A percentile compares a stretch with the other conserved stretches of the same genome.
Conservation (phyloP, 2,329 filamentous ascomycete genomes). For the Gaeumannomyces sp. region DNA sequence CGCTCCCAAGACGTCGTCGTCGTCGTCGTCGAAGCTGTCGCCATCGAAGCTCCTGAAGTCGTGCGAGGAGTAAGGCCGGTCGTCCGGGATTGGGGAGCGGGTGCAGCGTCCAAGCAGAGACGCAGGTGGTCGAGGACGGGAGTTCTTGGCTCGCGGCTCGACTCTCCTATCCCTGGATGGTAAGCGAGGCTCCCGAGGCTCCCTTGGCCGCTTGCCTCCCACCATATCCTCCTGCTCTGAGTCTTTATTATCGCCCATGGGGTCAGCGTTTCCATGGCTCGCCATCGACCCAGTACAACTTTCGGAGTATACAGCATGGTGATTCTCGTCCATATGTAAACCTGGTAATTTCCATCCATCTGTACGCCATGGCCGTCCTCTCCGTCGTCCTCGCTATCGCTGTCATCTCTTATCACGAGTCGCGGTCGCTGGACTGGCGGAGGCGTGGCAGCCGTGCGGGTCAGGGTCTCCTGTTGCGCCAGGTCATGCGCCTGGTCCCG, state of each 20-base stretch:
- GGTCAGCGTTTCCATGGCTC: background rate
- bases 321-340: too few species aligned
- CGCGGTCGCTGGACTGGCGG: background rate
- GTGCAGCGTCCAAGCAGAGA: constrained; percentile 10
- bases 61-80: background rate
- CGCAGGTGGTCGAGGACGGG: constrained; percentile 2
- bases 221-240: background rate
- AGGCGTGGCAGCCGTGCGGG: background rate
- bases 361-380: too few species aligned
- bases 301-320: too few species aligned
- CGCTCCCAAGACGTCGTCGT: too few species aligned
- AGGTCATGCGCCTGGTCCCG: background rate
- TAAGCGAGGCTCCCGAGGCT: background rate
- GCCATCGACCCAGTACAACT: too few species aligned
- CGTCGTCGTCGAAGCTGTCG: background rate
- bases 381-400: background rate
- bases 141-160: background rate
- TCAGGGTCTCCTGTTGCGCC: background rate
- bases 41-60: constrained; percentile 3
- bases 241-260: background rate
- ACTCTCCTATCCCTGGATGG: too few species aligned
- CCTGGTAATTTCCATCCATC: too few species aligned
- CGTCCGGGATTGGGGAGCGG: background rate
- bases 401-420: constrained; percentile 7
- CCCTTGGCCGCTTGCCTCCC: background rate